Evolutionary conservation across 2,329 filamentous ascomycete species (phyloP).

Genomic region (Onygena corvina): DNA sequence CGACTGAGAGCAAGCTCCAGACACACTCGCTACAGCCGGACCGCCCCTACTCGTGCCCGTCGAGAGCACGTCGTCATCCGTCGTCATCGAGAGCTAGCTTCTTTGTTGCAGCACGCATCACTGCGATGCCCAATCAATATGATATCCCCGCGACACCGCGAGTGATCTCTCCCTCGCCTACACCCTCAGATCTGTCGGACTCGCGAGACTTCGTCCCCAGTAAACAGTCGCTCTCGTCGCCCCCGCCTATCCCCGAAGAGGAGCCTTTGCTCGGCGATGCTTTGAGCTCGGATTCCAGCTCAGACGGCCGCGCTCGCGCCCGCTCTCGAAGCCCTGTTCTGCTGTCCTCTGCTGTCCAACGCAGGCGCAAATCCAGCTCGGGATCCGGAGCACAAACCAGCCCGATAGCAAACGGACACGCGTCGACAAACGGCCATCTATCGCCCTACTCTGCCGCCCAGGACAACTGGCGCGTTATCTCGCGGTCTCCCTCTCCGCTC

Average conservation of each 20-base stretch:
- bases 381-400: conserved; percentile 39
- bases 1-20: neutral
- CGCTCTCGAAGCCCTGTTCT: conserved; percentile 58
- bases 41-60: neutral
- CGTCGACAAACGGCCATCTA: conserved; percentile 53
- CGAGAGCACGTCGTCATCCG: neutral
- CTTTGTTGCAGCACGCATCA: neutral
- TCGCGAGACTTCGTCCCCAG: conserved; percentile 50
- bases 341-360: conserved; percentile 26
- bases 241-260: conserved; percentile 50
- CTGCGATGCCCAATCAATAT: conserved; percentile 39
- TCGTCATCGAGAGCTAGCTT: neutral
- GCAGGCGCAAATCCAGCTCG: conserved; percentile 40
- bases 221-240: conserved; percentile 44
- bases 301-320: conserved; percentile 50
- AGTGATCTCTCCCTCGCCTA: conserved; percentile 80
- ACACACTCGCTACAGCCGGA: neutral
- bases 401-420: conserved; percentile 28
- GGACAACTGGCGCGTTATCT: conserved; percentile 76
- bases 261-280: conserved; percentile 41
- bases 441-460: conserved; percentile 47
- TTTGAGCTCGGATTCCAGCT: conserved; percentile 42
- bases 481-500: conserved; percentile 79
- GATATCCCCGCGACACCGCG: conserved; percentile 66
- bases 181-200: conserved; percentile 42